These are phyloP conservation scores for Oryza meyeriana DNA, from an alignment of 176 grass and related monocot genomes.

Conservation along the genomic window DNA sequence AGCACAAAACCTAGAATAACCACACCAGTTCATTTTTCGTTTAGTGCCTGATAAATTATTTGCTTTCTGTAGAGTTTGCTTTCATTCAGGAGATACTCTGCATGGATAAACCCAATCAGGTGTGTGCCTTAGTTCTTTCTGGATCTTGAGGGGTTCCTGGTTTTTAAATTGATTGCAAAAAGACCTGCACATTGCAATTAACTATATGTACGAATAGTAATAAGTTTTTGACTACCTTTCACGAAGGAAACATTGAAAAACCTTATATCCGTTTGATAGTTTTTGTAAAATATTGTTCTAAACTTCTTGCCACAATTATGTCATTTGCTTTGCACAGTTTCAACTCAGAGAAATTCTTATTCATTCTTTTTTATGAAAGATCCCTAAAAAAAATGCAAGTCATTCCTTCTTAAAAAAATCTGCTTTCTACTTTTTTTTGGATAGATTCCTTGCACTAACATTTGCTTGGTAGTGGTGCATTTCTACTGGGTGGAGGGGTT, in stretches of 20 bases:
- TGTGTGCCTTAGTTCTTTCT: constrained; percentile 40
- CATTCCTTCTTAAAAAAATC: neutral
- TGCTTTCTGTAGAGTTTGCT: constrained; percentile 69
- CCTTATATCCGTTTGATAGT: too few species aligned
- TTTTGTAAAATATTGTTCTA: neutral
- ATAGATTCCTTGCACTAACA: neutral
- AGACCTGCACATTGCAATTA: neutral
- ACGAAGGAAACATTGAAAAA: too few species aligned
- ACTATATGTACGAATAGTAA: neutral
- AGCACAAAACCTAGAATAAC: neutral
- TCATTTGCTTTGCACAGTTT: neutral
- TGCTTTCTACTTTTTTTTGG: neutral
- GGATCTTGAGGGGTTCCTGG: neutral
- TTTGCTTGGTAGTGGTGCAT: constrained; percentile 57
- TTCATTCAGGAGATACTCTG: constrained; percentile 84
- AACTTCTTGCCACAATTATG: neutral
- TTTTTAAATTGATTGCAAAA: neutral
- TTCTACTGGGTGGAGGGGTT: constrained; percentile 80
- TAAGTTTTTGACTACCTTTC: neutral
- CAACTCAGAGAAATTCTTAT: neutral
- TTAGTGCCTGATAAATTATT: constrained; percentile 21
- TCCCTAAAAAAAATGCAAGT: neutral
- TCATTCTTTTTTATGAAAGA: neutral
- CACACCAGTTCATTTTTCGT: constrained; percentile 5
- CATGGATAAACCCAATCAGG: constrained; percentile 98